Evolutionary conservation across 371 early-diverging fungal genomes (phyloP).

Genomic region (Apophysomyces ossiformis): DNA sequence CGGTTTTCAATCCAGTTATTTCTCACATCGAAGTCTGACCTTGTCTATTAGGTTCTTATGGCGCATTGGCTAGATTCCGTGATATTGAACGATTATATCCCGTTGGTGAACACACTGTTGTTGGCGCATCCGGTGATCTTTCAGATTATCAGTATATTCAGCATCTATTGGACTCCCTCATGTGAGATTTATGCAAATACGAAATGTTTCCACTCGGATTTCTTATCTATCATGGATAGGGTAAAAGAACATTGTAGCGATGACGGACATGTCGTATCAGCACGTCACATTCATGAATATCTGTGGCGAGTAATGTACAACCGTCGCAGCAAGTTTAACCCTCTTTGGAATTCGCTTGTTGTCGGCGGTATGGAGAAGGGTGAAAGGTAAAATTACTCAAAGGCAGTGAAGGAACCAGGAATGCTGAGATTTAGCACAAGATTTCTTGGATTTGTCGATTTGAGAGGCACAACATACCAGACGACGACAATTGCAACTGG

Average conservation of each 20-base stretch:
- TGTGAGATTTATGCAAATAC: constrained; percentile 57
- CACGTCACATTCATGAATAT: constrained; percentile 90
- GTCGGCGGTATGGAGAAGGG: constrained; percentile 91
- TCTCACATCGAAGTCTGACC: background rate
- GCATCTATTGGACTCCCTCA: constrained; percentile 81
- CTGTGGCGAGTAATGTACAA: constrained; percentile 93
- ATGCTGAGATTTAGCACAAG: constrained; percentile 33
- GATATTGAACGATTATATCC: constrained; percentile 86
- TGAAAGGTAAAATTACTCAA: constrained; percentile 43
- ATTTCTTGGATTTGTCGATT: constrained; percentile 95
- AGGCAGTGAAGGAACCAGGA: background rate
- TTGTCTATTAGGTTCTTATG: constrained; percentile 86
- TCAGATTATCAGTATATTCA: constrained; percentile 94
- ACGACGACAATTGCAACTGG: constrained; percentile 96
- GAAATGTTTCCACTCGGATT: background rate
- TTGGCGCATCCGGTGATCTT: constrained; percentile 95
- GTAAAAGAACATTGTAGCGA: constrained; percentile 86
- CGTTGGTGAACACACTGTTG: constrained; percentile 82
- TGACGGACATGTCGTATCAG: constrained; percentile 88
- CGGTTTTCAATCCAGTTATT: background rate
- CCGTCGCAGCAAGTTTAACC: constrained; percentile 91
- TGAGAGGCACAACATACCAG: constrained; percentile 96
- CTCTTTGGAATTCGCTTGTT: constrained; percentile 95
- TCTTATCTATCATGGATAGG: constrained; percentile 46
- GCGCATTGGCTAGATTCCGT: constrained; percentile 94